Conservation (phyloP, 768 basidiomycete genomes). For the Termitomyces sp. region DNA sequence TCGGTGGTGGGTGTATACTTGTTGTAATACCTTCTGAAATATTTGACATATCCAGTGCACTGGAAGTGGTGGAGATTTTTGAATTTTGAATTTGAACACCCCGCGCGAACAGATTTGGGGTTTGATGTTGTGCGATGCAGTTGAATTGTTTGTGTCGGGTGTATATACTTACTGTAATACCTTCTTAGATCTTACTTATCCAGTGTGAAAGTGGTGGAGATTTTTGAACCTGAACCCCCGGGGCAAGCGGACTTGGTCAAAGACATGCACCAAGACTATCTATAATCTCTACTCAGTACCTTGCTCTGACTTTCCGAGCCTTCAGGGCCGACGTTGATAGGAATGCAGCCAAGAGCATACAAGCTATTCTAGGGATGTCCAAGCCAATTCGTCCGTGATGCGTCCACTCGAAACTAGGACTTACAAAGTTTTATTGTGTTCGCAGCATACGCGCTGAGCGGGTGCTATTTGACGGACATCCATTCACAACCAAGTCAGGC, state of each 20-base stretch:
- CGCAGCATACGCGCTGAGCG: slow-evolving; percentile 16
- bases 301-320: not conserved
- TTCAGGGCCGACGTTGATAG: slow-evolving; percentile 4
- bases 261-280: not conserved
- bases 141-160: too few species aligned
- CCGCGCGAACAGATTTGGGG: too few species aligned
- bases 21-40: too few species aligned
- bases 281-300: too few species aligned
- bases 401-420: not conserved
- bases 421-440: slow-evolving; percentile 14
- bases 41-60: too few species aligned
- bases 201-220: not conserved
- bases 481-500: not conserved
- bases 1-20: too few species aligned
- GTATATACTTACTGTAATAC: too few species aligned
- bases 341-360: slow-evolving; percentile 4
- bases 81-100: too few species aligned
- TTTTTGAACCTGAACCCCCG: too few species aligned
- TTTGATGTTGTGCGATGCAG: too few species aligned
- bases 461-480: not conserved
- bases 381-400: not conserved
- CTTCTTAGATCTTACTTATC: not conserved
- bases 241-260: too few species aligned
- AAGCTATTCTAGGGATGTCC: not conserved
- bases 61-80: too few species aligned